A percentile compares a stretch with the other conserved stretches of the same genome.
Evolutionary conservation across 2,329 filamentous ascomycete genomes (phyloP).

Genomic region (Didymellaceae sp.): DNA sequence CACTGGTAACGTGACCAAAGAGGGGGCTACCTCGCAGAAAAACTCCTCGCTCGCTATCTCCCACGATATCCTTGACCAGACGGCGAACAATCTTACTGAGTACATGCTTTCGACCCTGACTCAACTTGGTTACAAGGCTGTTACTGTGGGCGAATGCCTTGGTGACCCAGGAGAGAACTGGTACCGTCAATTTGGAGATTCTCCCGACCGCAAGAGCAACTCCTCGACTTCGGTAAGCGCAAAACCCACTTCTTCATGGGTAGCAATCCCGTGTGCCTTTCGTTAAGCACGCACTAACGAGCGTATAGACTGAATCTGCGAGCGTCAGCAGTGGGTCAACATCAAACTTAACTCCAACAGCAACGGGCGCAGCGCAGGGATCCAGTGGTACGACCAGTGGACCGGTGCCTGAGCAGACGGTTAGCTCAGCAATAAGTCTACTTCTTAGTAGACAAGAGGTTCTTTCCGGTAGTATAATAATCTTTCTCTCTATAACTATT

Average conservation of each 20-base stretch:
- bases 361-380: too few relatives aligned
- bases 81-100: slow-evolving; percentile 48
- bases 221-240: not conserved
- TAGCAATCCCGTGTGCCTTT: not conserved
- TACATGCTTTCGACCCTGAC: slow-evolving; percentile 48
- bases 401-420: too few relatives aligned
- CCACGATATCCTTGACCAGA: slow-evolving; percentile 54
- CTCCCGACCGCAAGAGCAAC: slow-evolving; percentile 2
- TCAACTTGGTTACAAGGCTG: slow-evolving; percentile 48
- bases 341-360: too few relatives aligned
- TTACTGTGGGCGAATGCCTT: slow-evolving; percentile 54
- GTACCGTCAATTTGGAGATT: slow-evolving; percentile 47
- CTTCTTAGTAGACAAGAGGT: too few relatives aligned
- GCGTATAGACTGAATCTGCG: not conserved
- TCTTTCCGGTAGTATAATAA: too few relatives aligned
- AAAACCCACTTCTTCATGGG: not conserved
- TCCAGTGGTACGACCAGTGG: too few relatives aligned
- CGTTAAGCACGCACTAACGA: not conserved
- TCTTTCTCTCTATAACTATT: too few relatives aligned
- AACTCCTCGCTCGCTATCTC: slow-evolving; percentile 58
- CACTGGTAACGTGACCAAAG: slow-evolving; percentile 10
- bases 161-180: slow-evolving; percentile 52
- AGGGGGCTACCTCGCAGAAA: slow-evolving; percentile 10
- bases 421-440: too few relatives aligned
- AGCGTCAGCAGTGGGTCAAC: not conserved